A percentile compares a stretch with the other conserved stretches of the same genome.
phyloP scores from a whole-genome alignment of 495 filamentous ascomycete species.

The Antarctomyces pellizariae region DNA sequence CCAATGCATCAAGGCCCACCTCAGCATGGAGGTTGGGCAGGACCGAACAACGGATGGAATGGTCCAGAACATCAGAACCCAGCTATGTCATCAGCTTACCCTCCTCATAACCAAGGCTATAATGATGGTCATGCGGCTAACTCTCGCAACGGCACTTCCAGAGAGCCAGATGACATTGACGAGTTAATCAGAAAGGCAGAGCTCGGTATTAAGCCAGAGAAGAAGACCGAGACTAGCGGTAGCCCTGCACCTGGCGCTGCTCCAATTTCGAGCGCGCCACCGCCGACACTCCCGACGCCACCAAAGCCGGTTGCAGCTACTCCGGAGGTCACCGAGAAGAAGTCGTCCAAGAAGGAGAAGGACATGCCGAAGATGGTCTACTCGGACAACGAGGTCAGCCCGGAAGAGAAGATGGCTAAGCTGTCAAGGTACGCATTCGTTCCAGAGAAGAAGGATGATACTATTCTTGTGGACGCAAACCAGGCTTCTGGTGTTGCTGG shows the following conservation, averaged over 20 bases:
- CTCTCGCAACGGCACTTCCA: constrained; percentile 26
- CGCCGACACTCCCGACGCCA: constrained; percentile 8
- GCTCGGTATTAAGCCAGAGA: constrained; percentile 27
- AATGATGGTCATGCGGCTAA: constrained; percentile 14
- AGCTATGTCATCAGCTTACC: constrained; percentile 15
- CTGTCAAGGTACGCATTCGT: constrained; percentile 55
- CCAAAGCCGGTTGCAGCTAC: constrained; percentile 11
- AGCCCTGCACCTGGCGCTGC: constrained; percentile 13
- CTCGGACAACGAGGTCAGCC: constrained; percentile 51
- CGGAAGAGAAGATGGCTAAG: constrained; percentile 68
- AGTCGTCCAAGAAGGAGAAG: constrained; percentile 50
- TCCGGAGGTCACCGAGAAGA: constrained; percentile 16
- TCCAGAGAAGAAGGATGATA: constrained; percentile 21
- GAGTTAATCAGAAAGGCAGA: constrained; percentile 33
- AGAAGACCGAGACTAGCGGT: constrained; percentile 22
- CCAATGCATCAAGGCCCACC: constrained; percentile 34
- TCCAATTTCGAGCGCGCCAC: constrained; percentile 8
- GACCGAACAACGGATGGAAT: constrained; percentile 13
- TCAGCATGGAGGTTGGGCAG: constrained; percentile 9
- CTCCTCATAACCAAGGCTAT: constrained; percentile 12
- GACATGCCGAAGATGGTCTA: constrained; percentile 56
- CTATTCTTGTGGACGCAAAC: constrained; percentile 11
- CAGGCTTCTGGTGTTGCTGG: constrained; percentile 6
- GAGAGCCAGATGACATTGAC: constrained; percentile 29
- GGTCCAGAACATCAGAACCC: constrained; percentile 11